Evolutionary conservation across 257 asterid species (phyloP).

Genomic region (Fraxinus pennsylvanica): DNA sequence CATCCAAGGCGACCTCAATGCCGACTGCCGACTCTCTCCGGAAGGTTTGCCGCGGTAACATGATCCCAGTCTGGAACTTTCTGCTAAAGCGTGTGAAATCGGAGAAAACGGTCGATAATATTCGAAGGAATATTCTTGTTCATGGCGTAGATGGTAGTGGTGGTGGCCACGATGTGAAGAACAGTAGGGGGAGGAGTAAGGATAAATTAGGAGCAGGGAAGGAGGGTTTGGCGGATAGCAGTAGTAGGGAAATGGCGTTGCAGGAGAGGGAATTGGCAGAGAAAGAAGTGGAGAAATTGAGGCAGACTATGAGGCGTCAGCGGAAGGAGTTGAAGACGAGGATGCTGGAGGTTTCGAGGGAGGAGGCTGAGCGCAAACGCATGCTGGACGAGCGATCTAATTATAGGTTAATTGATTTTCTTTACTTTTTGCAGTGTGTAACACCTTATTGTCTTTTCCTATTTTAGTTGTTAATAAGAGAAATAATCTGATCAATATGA

Average conservation of each 20-base stretch:
- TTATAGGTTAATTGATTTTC: slow-evolving; percentile 60
- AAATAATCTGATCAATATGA: background rate
- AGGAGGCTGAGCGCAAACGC: slow-evolving; percentile 93
- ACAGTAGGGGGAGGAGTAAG: slow-evolving; percentile 54
- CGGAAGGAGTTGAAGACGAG: slow-evolving; percentile 88
- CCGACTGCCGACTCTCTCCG: slow-evolving; percentile 81
- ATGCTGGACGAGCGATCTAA: slow-evolving; percentile 88
- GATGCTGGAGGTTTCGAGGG: slow-evolving; percentile 94
- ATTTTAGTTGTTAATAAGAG: slow-evolving; percentile 1
- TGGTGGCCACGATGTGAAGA: slow-evolving; percentile 25
- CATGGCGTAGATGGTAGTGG: slow-evolving; percentile 68
- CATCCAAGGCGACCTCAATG: slow-evolving; percentile 57
- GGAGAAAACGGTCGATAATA: slow-evolving; percentile 89
- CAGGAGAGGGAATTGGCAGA: slow-evolving; percentile 94
- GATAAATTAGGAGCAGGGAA: slow-evolving; percentile 47
- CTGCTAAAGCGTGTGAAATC: slow-evolving; percentile 83
- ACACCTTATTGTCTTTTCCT: background rate
- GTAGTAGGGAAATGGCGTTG: slow-evolving; percentile 80
- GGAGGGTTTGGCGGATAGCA: slow-evolving; percentile 45
- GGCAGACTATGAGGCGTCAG: slow-evolving; percentile 92
- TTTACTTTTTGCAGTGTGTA: background rate
- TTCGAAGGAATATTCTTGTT: slow-evolving; percentile 81
- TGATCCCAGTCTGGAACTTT: slow-evolving; percentile 92
- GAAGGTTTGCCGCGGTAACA: slow-evolving; percentile 90
- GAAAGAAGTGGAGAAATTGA: slow-evolving; percentile 95